These are phyloP conservation scores for Colletotrichum cereale DNA, from an alignment of 2,329 filamentous ascomycete genomes.

Conservation along the genomic window DNA sequence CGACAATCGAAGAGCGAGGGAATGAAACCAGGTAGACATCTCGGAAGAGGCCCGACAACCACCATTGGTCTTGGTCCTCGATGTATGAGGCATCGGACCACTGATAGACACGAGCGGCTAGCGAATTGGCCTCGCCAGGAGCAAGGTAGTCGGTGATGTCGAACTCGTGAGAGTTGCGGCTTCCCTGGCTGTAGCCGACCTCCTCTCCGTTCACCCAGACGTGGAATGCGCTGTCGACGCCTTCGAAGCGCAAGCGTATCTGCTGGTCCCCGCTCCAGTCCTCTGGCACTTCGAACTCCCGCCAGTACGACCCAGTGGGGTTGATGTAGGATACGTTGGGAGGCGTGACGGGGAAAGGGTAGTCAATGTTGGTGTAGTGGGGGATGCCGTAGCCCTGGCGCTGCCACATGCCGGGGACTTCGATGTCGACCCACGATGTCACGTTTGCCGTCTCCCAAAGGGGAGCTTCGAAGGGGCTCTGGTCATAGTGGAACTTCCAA, in stretches of 20 bases:
- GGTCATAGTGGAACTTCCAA: slow-evolving; percentile 53
- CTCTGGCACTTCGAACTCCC: slow-evolving; percentile 64
- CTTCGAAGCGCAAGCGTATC: slow-evolving; percentile 78
- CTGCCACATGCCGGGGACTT: slow-evolving; percentile 77
- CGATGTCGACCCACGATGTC: slow-evolving; percentile 61
- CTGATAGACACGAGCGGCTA: slow-evolving; percentile 79
- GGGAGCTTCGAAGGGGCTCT: slow-evolving; percentile 47
- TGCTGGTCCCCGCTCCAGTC: slow-evolving; percentile 61
- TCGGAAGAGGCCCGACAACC: slow-evolving; percentile 75
- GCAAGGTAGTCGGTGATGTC: slow-evolving; percentile 71
- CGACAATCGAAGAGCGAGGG: slow-evolving; percentile 64
- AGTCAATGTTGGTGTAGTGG: slow-evolving; percentile 78
- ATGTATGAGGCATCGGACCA: slow-evolving; percentile 79
- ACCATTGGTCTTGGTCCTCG: slow-evolving; percentile 80
- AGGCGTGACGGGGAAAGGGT: slow-evolving; percentile 75
- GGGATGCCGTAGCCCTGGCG: slow-evolving; percentile 73
- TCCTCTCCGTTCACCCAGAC: slow-evolving; percentile 76
- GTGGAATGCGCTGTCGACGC: slow-evolving; percentile 79
- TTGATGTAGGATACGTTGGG: slow-evolving; percentile 74
- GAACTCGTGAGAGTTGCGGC: slow-evolving; percentile 80
- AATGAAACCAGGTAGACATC: slow-evolving; percentile 76
- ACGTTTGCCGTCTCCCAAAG: slow-evolving; percentile 38
- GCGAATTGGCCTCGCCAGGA: slow-evolving; percentile 60
- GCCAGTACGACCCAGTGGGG: slow-evolving; percentile 73
- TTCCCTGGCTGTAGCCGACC: slow-evolving; percentile 79